Evolutionary conservation across 2,329 filamentous ascomycete species (phyloP).

Genomic region (Fusarium sublunatum): DNA sequence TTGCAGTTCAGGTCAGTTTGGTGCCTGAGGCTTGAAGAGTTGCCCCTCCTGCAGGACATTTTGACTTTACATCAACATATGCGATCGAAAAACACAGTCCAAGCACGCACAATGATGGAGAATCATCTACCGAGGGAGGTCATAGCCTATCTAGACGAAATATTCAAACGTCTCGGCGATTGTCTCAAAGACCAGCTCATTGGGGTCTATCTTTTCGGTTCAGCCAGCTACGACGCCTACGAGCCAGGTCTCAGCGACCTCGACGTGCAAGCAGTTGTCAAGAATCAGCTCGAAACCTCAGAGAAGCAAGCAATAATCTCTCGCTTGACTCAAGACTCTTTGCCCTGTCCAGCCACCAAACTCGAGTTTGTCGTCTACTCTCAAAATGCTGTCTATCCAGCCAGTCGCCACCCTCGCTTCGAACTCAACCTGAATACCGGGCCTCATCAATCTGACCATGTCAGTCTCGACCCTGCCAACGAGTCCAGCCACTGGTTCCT

Average conservation of each 20-base stretch:
- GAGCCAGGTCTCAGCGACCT: slow-evolving; percentile 16
- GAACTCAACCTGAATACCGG: slow-evolving; percentile 30
- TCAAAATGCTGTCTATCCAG: neutral
- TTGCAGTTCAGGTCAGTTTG: too few relatives aligned
- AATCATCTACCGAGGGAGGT: neutral
- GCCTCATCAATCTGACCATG: slow-evolving; percentile 3
- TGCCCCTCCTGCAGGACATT: too few relatives aligned
- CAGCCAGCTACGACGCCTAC: slow-evolving; percentile 19
- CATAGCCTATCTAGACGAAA: neutral
- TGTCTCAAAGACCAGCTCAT: slow-evolving; percentile 5
- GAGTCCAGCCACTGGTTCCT: slow-evolving; percentile 27
- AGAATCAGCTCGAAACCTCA: neutral
- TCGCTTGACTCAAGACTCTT: neutral
- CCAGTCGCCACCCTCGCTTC: slow-evolving; percentile 11
- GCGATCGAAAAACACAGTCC: too few relatives aligned
- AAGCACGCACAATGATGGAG: neutral
- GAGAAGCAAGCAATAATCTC: neutral
- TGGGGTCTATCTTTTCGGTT: slow-evolving; percentile 26
- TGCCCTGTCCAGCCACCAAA: slow-evolving; percentile 14
- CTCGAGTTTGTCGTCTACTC: slow-evolving; percentile 25
- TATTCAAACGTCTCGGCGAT: neutral
- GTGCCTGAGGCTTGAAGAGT: too few relatives aligned
- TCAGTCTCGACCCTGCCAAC: slow-evolving; percentile 4
- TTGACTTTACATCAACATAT: too few relatives aligned
- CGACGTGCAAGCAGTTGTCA: slow-evolving; percentile 14